Conservation (phyloP, 2,329 filamentous ascomycete species). For the Ceratocystis eucalypticola region DNA sequence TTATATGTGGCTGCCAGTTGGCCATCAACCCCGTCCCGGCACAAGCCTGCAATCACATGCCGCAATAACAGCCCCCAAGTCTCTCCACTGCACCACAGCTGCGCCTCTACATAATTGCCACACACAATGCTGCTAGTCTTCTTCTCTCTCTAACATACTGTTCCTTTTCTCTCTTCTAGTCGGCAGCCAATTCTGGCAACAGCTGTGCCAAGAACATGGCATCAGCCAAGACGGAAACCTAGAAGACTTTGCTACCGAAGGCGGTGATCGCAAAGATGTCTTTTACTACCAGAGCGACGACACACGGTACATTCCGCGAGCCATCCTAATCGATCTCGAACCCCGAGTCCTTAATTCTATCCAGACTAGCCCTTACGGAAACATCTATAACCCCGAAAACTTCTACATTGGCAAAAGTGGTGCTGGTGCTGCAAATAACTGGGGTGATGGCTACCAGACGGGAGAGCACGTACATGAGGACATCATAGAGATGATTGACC, state of each 20-base stretch:
- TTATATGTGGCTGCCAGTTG: not conserved
- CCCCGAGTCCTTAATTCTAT: slow-evolving; percentile 87
- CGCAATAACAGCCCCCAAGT: no score
- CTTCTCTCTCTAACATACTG: not conserved
- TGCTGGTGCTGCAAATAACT: slow-evolving; percentile 91
- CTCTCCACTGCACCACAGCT: not conserved
- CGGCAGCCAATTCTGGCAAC: slow-evolving; percentile 97
- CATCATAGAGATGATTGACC: slow-evolving; percentile 98
- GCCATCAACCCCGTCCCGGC: not conserved
- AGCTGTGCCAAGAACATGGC: slow-evolving; percentile 93
- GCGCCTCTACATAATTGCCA: no score
- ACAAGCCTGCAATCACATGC: no score
- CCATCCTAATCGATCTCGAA: slow-evolving; percentile 89
- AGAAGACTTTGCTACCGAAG: slow-evolving; percentile 94
- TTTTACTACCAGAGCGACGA: slow-evolving; percentile 99
- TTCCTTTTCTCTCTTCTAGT: slow-evolving; percentile 47
- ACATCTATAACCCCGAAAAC: slow-evolving; percentile 99
- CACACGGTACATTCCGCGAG: slow-evolving; percentile 91
- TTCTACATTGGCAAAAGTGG: slow-evolving; percentile 95
- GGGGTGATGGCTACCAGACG: slow-evolving; percentile 90
- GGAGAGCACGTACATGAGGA: slow-evolving; percentile 89
- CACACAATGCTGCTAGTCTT: not conserved
- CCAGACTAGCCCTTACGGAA: slow-evolving; percentile 85
- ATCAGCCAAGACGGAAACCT: slow-evolving; percentile 96
- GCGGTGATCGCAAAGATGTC: slow-evolving; percentile 94